Percentiles rank a stretch among this genome's conserved stretches.
Conservation (phyloP, 805 yeast genomes). For the Saccharomycopsis malanga region DNA sequence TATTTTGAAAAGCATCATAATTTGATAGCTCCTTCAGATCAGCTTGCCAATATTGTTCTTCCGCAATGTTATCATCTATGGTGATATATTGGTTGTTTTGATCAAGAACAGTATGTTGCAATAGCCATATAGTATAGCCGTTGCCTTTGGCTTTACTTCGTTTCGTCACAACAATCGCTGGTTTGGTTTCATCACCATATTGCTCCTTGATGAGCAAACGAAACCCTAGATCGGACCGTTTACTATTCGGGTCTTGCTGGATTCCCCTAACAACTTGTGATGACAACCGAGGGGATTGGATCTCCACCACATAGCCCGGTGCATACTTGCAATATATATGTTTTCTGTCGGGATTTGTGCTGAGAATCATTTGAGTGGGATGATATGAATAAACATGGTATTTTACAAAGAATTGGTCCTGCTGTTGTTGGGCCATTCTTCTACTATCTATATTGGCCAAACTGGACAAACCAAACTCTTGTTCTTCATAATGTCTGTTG, state of each 20-base stretch:
- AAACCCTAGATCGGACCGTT: slow-evolving; percentile 28
- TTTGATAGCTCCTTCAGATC: slow-evolving; percentile 2
- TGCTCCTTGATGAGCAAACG: slow-evolving; percentile 27
- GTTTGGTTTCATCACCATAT: not conserved
- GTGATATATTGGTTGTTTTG: slow-evolving; percentile 16
- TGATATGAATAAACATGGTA: slow-evolving; percentile 54
- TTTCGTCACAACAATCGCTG: slow-evolving; percentile 17
- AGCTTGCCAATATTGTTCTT: slow-evolving; percentile 8
- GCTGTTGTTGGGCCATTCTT: slow-evolving; percentile 10
- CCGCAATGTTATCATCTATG: slow-evolving; percentile 1
- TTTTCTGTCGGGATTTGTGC: slow-evolving; percentile 59
- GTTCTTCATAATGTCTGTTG: not conserved
- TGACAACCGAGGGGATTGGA: slow-evolving; percentile 20
- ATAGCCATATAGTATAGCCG: slow-evolving; percentile 20
- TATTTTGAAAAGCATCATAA: not conserved
- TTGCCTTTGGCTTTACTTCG: slow-evolving; percentile 11
- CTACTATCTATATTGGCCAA: not conserved
- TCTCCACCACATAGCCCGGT: slow-evolving; percentile 53
- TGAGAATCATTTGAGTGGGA: slow-evolving; percentile 37
- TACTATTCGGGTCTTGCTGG: slow-evolving; percentile 1
- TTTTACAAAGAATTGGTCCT: slow-evolving; percentile 43
- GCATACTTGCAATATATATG: slow-evolving; percentile 55
- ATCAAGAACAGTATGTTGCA: slow-evolving; percentile 13
- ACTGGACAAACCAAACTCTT: too few relatives aligned
- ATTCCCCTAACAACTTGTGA: slow-evolving; percentile 8